A percentile compares a stretch with the other conserved stretches of the same genome.
These are phyloP conservation scores for Lachancea dasiensis DNA, from an alignment of 805 yeast species.

Conservation along the genomic window DNA sequence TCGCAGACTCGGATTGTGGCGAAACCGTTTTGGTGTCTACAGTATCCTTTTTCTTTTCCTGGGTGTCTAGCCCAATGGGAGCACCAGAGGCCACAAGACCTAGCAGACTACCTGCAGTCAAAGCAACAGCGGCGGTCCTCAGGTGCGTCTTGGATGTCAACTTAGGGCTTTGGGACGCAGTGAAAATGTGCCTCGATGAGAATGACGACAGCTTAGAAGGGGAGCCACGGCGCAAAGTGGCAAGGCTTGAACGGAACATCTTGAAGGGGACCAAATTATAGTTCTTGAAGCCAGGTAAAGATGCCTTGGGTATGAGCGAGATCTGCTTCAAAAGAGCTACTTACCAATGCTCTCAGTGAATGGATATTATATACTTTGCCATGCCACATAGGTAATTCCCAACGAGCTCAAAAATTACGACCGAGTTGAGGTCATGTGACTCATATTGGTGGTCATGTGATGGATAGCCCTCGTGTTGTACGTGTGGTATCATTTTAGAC, in stretches of 20 bases:
- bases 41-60: background rate
- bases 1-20: slow-evolving; percentile 3
- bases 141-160: background rate
- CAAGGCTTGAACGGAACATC: slow-evolving; percentile 2
- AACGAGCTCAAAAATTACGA: too few species aligned
- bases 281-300: too few species aligned
- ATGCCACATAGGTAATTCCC: too few species aligned
- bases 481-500: too few species aligned
- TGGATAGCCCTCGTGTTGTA: too few species aligned
- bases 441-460: too few species aligned
- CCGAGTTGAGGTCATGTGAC: too few species aligned
- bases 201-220: background rate
- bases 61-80: background rate
- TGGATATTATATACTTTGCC: too few species aligned
- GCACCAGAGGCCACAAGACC: slow-evolving; percentile 2
- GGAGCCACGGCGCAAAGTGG: slow-evolving; percentile 1
- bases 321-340: too few species aligned
- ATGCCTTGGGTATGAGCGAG: too few species aligned
- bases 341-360: too few species aligned
- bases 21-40: background rate
- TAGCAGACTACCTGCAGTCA: slow-evolving; percentile 1
- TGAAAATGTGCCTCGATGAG: slow-evolving; percentile 2
- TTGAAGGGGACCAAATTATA: too few species aligned
- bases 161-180: background rate
- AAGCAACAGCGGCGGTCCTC: slow-evolving; percentile 2